phyloP scores from a whole-genome alignment of 1,284 basidiomycete genomes.

The Cerrena zonata region DNA sequence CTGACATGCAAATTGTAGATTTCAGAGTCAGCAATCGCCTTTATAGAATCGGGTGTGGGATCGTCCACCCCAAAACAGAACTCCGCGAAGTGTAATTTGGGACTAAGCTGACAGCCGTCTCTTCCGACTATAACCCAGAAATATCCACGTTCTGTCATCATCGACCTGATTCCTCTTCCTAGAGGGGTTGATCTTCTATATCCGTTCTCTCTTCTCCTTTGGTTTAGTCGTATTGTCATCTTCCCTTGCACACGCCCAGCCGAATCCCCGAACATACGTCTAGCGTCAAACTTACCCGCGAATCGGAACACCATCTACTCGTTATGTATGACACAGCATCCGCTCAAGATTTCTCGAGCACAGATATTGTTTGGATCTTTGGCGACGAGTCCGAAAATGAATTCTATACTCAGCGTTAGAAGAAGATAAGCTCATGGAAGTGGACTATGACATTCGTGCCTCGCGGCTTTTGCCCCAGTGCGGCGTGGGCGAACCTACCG shows the following conservation, averaged over 20 bases:
- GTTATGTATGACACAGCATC: too few relatives aligned
- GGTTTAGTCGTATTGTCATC: background rate
- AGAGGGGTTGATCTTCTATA: background rate
- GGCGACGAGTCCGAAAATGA: too few relatives aligned
- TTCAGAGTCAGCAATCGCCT: background rate
- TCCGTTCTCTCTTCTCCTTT: background rate
- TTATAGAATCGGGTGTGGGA: background rate
- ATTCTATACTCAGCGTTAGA: too few relatives aligned
- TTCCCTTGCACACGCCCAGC: background rate
- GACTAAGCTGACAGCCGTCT: too few relatives aligned
- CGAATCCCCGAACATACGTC: background rate
- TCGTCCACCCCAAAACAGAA: background rate
- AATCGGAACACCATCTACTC: too few relatives aligned
- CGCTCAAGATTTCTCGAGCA: too few relatives aligned
- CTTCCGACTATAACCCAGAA: background rate
- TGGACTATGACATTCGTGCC: background rate
- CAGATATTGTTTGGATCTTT: too few relatives aligned
- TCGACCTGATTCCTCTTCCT: too few relatives aligned
- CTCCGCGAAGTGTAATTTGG: background rate
- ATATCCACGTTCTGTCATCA: background rate
- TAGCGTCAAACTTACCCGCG: background rate
- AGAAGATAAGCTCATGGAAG: too few relatives aligned
- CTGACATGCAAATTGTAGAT: background rate
- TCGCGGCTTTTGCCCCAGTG: background rate
- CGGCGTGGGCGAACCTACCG: background rate